Evolutionary conservation across 768 basidiomycete genomes (phyloP).

Genomic region (Tricholoma bakamatsutake): DNA sequence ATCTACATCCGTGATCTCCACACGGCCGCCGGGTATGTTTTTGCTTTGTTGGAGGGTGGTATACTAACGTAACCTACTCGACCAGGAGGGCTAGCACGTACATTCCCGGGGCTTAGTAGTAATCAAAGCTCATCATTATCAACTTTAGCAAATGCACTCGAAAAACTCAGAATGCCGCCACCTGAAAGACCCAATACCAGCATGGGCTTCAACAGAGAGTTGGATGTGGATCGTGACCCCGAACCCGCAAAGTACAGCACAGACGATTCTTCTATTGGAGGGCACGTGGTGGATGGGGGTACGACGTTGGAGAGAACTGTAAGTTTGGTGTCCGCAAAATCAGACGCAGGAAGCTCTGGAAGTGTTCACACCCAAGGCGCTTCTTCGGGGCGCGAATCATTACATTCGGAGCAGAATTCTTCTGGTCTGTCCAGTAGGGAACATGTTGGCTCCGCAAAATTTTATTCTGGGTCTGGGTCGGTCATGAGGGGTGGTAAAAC

Average conservation of each 20-base stretch:
- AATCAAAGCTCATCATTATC: slow-evolving; percentile 41
- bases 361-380: background rate
- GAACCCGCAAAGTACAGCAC: slow-evolving; percentile 6
- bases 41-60: background rate
- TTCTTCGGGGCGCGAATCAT: background rate
- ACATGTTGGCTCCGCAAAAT: slow-evolving; percentile 4
- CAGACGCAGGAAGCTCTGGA: background rate
- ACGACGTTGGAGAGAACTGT: background rate
- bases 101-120: slow-evolving; percentile 18
- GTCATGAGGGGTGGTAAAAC: slow-evolving; percentile 10
- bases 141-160: slow-evolving; percentile 60
- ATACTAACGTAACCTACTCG: background rate
- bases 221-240: slow-evolving; percentile 17
- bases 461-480: slow-evolving; percentile 9
- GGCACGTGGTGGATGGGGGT: background rate
- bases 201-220: slow-evolving; percentile 53
- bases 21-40: slow-evolving; percentile 25
- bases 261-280: slow-evolving; percentile 7
- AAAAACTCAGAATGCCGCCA: slow-evolving; percentile 62
- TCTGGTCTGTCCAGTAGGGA: background rate
- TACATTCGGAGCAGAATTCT: background rate
- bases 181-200: slow-evolving; percentile 65
- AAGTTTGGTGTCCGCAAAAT: slow-evolving; percentile 2
- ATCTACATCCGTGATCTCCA: slow-evolving; percentile 21
- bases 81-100: slow-evolving; percentile 18